Percentiles rank a stretch among this genome's conserved stretches.
Conservation (phyloP, 768 basidiomycete genomes). For the Hypholoma fasciculare region DNA sequence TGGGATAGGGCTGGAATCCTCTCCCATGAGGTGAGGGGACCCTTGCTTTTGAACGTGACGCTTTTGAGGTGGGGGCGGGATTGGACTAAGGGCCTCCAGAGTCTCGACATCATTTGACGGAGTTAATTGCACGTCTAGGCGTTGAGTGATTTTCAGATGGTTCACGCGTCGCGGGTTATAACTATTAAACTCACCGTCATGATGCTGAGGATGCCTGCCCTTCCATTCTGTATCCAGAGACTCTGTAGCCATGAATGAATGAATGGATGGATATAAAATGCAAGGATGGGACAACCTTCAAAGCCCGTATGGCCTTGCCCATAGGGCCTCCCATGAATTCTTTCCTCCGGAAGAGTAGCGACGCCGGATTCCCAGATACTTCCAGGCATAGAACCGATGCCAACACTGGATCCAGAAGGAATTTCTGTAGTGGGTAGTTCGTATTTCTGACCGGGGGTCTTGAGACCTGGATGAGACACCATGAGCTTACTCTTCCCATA, state of each 20-base stretch:
- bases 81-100: neutral
- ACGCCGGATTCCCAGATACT: constrained; percentile 14
- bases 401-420: constrained; percentile 15
- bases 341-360: constrained; percentile 20
- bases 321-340: constrained; percentile 11
- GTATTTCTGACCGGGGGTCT: neutral
- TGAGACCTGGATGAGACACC: neutral
- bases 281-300: constrained; percentile 2
- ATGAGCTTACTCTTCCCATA: neutral
- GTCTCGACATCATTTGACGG: neutral
- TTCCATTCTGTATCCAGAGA: neutral
- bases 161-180: neutral
- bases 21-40: too few relatives aligned
- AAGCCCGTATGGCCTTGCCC: constrained; percentile 14
- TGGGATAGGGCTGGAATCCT: neutral
- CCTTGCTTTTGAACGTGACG: too few relatives aligned
- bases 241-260: neutral
- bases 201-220: neutral
- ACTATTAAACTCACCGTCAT: neutral
- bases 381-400: constrained; percentile 20
- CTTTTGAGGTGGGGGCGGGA: neutral
- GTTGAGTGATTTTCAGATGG: neutral
- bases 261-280: neutral
- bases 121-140: neutral
- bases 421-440: constrained; percentile 16